phyloP scores from a whole-genome alignment of 805 yeast genomes.

The Wickerhamomyces canadensis region DNA sequence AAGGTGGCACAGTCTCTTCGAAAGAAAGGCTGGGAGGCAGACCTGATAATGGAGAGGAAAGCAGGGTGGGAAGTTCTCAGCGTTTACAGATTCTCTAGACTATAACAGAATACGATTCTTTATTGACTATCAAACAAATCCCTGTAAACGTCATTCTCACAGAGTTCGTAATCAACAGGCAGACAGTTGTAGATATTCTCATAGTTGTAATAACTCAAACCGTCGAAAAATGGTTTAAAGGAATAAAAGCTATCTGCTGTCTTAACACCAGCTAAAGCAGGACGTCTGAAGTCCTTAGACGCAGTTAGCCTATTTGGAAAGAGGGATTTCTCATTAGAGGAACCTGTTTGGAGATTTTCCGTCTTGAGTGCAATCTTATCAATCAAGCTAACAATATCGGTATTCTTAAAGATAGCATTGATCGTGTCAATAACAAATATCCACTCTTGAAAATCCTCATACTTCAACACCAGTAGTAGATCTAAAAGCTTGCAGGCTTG shows the following conservation, averaged over 20 bases:
- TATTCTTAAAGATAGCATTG: slow-evolving; percentile 45
- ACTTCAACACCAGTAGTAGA: slow-evolving; percentile 55
- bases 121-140: slow-evolving; percentile 54
- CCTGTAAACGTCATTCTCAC: slow-evolving; percentile 49
- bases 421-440: slow-evolving; percentile 69
- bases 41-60: slow-evolving; percentile 55
- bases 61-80: slow-evolving; percentile 96
- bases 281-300: slow-evolving; percentile 26
- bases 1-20: slow-evolving; percentile 45
- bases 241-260: slow-evolving; percentile 36
- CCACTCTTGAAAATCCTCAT: slow-evolving; percentile 89
- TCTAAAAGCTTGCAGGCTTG: slow-evolving; percentile 78
- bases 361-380: slow-evolving; percentile 18
- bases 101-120: too few relatives aligned
- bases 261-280: slow-evolving; percentile 34
- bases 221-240: slow-evolving; percentile 60
- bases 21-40: slow-evolving; percentile 46
- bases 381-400: slow-evolving; percentile 22
- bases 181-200: slow-evolving; percentile 58
- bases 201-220: slow-evolving; percentile 56
- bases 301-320: slow-evolving; percentile 14
- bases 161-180: slow-evolving; percentile 35
- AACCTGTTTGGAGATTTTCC: slow-evolving; percentile 13
- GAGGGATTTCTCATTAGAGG: slow-evolving; percentile 12
- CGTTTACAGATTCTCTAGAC: slow-evolving; percentile 52